Percentiles rank a stretch among this genome's conserved stretches.
Conservation (phyloP, 1,284 basidiomycete genomes). For the Apiotrichum laibachii region DNA sequence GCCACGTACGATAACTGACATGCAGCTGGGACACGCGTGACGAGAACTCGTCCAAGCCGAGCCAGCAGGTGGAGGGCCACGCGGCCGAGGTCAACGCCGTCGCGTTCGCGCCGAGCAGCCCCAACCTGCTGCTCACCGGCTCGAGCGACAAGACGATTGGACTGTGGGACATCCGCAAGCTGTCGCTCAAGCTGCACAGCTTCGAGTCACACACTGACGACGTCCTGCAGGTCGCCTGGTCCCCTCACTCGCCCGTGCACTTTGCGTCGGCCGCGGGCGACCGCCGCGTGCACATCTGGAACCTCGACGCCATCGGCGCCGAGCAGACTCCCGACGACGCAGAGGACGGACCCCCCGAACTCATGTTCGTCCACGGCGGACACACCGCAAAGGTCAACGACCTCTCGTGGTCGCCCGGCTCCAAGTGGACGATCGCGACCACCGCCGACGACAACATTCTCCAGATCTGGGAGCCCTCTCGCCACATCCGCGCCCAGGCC, state of each 20-base stretch:
- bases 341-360: slow-evolving; percentile 91
- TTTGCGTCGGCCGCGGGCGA: slow-evolving; percentile 92
- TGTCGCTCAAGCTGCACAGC: slow-evolving; percentile 77
- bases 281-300: slow-evolving; percentile 92
- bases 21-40: slow-evolving; percentile 88
- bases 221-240: slow-evolving; percentile 91
- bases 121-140: slow-evolving; percentile 85
- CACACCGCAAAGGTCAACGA: slow-evolving; percentile 53
- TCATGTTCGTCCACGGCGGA: slow-evolving; percentile 88
- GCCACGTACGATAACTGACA: background rate
- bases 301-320: slow-evolving; percentile 84
- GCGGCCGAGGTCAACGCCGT: slow-evolving; percentile 87
- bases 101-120: slow-evolving; percentile 79
- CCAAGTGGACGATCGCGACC: slow-evolving; percentile 52
- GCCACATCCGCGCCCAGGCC: slow-evolving; percentile 52
- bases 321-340: slow-evolving; percentile 98
- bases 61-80: slow-evolving; percentile 77
- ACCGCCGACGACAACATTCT: slow-evolving; percentile 57
- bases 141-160: slow-evolving; percentile 92
- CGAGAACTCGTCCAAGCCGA: slow-evolving; percentile 61
- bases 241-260: slow-evolving; percentile 82
- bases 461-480: slow-evolving; percentile 52
- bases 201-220: slow-evolving; percentile 95
- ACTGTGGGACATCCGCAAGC: slow-evolving; percentile 83
- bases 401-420: slow-evolving; percentile 51